Base-by-base conservation (phyloP, 140 eudicot genomes). In the Anethum foeniculum region DNA sequence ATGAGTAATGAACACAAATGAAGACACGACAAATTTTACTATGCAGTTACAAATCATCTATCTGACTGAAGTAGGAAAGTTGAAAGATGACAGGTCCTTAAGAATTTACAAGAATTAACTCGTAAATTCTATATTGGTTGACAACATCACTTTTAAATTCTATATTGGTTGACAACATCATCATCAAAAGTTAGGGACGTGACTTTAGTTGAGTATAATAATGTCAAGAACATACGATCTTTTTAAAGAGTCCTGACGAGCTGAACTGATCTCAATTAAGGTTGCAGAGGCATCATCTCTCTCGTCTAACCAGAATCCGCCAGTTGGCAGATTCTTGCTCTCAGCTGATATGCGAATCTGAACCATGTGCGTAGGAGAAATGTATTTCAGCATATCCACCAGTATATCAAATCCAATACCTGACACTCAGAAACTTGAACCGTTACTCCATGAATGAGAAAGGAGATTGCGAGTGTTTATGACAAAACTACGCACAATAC, bases 341-440 rank as follows among this genome's bases (percentile, higher is more conserved):
- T 78, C 85, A 87, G 90, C 88, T 81, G 95, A 89, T 74, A 87
- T 90, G 79, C 79, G 82, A 74, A 95, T 90, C 88, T 92, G 91
- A 79, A 95, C 92, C 80, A 92, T 95, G 21, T 95, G 96, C 27
- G 90, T 92, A 23, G 97, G 93, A 84, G 90, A 77, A 46, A 95
- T 86, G 77, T 86, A 83, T 38, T 85, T 88, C 74, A 95, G 48
- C 90, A 92, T 90, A 80, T 88, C 91, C 82, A 92, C 97, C 71
- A 95, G 88, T 73, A 90, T 82, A 76, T 90, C 93, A 79, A 86
- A 95, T 72, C 99, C 99, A 77, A 89, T 82, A 81, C 97, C 99
- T 95, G 92, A 43, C 28, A 83, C 75, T 83, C 75, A 80, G 58
- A n/a, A 79, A 51, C 38, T 65, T 28, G 38, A 46, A 48, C 39